Evolutionary conservation across 352 stramenopile genomes (phyloP), one percentile per base, ranked within the genome.

Genomic region (Pythium coloratum): DNA sequence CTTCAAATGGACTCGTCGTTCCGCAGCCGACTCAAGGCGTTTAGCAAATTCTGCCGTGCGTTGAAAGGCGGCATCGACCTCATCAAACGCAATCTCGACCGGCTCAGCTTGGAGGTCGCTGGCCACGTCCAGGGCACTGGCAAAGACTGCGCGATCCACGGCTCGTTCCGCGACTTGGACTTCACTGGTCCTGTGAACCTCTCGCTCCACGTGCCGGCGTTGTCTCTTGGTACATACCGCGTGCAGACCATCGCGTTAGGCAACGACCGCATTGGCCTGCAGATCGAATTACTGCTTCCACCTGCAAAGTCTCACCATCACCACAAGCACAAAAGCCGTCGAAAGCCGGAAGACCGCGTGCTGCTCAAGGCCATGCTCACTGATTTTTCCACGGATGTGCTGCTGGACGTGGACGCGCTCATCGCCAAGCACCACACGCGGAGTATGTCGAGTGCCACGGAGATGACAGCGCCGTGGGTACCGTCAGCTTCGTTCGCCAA

Each of bases 161-260:
- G 83, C 5, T 87, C 80, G 20, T 89, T 91, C 67, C 75, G 83
- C 16, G 80, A 91, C 32, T 64, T 86, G 3, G 80, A 88, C 16
- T 91, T 75, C 34, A 56, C 72, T 16, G 83, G 83, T 13, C 81
- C 83, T 1, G 69, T 89, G 18, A 86, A 77, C 47, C 70, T 88
- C 4, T 75, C 76, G 13, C 49, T 89, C 34, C 58, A 66, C 0
- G 66, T 91, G 6, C 80, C 83, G 44, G 66, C 78, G 7, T 76
- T 83, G 57, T 90, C 90, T 26, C 76, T 90, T 2, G 83, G 83
- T 0, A 73, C 81, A 7, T 89, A 87, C 20, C 78, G 77, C 7
- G 56, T 77, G 10, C 76, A 88, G 62, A 88, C 80, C n/a, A 64
- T 90, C 13, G 38, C 72, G 2, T 38, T 90, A 26, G 74, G 72